These are phyloP conservation scores for Scheffersomyces insectosa DNA, from an alignment of 1,139 yeast genomes.

Conservation along the genomic window DNA sequence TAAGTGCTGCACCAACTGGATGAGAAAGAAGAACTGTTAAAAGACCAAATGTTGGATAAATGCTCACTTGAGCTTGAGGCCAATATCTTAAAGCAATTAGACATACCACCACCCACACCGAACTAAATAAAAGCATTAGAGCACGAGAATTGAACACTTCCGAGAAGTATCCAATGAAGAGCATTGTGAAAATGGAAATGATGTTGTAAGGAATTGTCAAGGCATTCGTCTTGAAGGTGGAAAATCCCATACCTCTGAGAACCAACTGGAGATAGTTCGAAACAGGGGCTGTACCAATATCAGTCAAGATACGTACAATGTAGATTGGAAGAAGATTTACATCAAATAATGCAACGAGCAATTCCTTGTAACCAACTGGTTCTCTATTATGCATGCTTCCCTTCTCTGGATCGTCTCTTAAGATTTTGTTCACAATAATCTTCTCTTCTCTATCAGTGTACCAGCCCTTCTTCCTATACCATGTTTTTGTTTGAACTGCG, in stretches of 20 bases:
- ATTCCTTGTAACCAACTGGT: conserved; percentile 22
- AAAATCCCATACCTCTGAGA: conserved; percentile 18
- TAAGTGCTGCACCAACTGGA: conserved; percentile 13
- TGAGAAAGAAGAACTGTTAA: conserved; percentile 15
- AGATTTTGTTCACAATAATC: conserved; percentile 29
- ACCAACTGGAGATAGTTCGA: conserved; percentile 15
- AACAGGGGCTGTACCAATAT: conserved; percentile 14
- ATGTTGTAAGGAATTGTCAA: conserved; percentile 20
- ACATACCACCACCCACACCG: conserved; percentile 12
- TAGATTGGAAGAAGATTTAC: conserved; percentile 26
- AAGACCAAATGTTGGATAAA: conserved; percentile 20
- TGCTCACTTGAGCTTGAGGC: conserved; percentile 16
- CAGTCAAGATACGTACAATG: conserved; percentile 16
- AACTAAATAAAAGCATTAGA: conserved; percentile 9
- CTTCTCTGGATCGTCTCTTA: conserved; percentile 34
- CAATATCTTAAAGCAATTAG: conserved; percentile 17
- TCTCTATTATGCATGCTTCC: conserved; percentile 37
- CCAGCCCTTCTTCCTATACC: conserved; percentile 35
- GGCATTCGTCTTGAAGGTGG: conserved; percentile 20
- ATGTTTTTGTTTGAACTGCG: conserved; percentile 27
- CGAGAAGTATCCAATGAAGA: conserved; percentile 11
- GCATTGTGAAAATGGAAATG: conserved; percentile 14
- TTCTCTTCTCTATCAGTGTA: conserved; percentile 37
- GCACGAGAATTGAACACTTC: conserved; percentile 14
- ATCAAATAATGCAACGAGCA: conserved; percentile 20